These are phyloP conservation scores for Ophiocordyceps sinensis DNA, from an alignment of 2,329 filamentous ascomycete species.

Conservation along the genomic window DNA sequence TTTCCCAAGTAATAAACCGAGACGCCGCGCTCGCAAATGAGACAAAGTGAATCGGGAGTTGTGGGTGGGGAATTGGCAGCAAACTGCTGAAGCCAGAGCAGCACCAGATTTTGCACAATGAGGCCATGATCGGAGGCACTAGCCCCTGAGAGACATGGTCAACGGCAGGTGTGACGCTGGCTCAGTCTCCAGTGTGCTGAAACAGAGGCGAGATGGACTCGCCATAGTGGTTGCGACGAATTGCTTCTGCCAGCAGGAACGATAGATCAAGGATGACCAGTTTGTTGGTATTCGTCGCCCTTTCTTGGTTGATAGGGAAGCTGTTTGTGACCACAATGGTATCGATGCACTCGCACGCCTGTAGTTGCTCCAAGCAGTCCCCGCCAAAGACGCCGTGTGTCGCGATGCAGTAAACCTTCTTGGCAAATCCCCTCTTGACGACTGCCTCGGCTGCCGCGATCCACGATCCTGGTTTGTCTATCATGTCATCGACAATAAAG, in stretches of 20 bases:
- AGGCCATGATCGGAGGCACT: neutral
- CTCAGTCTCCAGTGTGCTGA: constrained; percentile 47
- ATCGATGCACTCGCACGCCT: constrained; percentile 86
- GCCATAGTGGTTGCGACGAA: constrained; percentile 91
- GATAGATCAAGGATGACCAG: constrained; percentile 82
- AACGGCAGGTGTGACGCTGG: neutral
- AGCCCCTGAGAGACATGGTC: neutral
- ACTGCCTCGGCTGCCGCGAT: constrained; percentile 95
- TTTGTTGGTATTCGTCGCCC: constrained; percentile 59
- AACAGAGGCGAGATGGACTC: constrained; percentile 63
- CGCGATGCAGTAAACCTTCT: constrained; percentile 93
- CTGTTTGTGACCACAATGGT: constrained; percentile 93
- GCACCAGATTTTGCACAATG: neutral
- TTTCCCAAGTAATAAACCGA: neutral
- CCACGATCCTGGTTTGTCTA: constrained; percentile 94
- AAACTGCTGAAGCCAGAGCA: neutral
- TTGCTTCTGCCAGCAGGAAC: constrained; percentile 77
- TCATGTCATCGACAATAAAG: constrained; percentile 97
- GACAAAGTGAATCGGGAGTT: constrained; percentile 1
- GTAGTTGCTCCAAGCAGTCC: constrained; percentile 78
- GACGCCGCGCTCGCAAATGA: constrained; percentile 2
- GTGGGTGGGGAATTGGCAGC: neutral
- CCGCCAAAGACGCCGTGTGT: constrained; percentile 91
- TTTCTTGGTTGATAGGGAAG: constrained; percentile 74
- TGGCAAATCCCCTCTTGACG: constrained; percentile 80